Evolutionary conservation across 192 early-diverging fungal species (phyloP).

Genomic region (Rhizophlyctis rosea): DNA sequence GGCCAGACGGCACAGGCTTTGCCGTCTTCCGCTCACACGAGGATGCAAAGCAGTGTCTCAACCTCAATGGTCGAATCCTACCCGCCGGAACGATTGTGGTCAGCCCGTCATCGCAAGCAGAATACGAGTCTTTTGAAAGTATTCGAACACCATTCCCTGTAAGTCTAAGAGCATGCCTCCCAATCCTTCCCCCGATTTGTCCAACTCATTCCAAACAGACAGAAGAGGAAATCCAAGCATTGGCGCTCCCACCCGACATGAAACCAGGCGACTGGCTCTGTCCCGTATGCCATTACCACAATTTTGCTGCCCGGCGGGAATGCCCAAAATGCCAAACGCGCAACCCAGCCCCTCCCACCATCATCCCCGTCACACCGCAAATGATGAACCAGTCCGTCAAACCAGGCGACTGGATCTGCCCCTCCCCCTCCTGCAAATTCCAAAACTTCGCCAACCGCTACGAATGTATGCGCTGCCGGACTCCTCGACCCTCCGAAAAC

Average conservation of each 20-base stretch:
- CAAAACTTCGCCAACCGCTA: slow-evolving; percentile 63
- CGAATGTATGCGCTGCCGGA: slow-evolving; percentile 53
- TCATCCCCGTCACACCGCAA: slow-evolving; percentile 49
- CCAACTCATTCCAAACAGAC: no score
- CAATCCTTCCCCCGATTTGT: no score
- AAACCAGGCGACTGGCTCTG: slow-evolving; percentile 69
- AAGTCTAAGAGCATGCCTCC: not conserved
- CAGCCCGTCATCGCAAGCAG: slow-evolving; percentile 53
- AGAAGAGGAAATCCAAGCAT: no score
- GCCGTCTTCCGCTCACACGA: slow-evolving; percentile 56
- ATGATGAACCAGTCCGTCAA: slow-evolving; percentile 11
- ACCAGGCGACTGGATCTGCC: slow-evolving; percentile 27
- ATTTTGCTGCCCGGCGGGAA: slow-evolving; percentile 40
- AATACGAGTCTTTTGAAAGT: slow-evolving; percentile 49
- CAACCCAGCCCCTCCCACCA: slow-evolving; percentile 16
- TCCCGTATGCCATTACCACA: slow-evolving; percentile 55
- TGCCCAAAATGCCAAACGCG: slow-evolving; percentile 33
- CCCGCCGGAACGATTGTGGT: slow-evolving; percentile 59
- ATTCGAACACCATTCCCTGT: slow-evolving; percentile 59
- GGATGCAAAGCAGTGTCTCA: slow-evolving; percentile 58
- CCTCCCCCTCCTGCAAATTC: slow-evolving; percentile 49
- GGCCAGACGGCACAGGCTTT: slow-evolving; percentile 64
- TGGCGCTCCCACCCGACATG: not conserved
- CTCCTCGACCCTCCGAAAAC: slow-evolving; percentile 2
- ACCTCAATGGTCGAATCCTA: slow-evolving; percentile 59